Evolutionary conservation across 805 yeast genomes (phyloP).

Genomic region (Lachancea quebecensis): DNA sequence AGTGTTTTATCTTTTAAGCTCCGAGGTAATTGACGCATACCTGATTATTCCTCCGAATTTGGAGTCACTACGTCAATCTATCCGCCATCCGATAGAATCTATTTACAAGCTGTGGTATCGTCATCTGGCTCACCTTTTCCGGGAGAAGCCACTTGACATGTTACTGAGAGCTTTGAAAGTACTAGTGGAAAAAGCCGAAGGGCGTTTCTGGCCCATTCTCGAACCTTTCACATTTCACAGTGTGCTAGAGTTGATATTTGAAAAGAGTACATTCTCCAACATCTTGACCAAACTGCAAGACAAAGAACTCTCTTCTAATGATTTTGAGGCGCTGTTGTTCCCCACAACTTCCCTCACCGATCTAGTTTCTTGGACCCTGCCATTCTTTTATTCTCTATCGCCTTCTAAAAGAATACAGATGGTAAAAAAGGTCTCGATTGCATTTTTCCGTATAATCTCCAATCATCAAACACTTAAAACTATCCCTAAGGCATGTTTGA

Average conservation of each 20-base stretch:
- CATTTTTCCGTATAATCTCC: constrained; percentile 37
- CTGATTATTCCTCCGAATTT: constrained; percentile 27
- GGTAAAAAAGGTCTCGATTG: constrained; percentile 44
- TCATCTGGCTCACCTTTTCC: constrained; percentile 24
- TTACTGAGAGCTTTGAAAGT: constrained; percentile 46
- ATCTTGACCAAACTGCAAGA: constrained; percentile 30
- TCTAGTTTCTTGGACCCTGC: constrained; percentile 49
- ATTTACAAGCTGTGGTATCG: constrained; percentile 31
- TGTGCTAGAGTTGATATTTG: constrained; percentile 52
- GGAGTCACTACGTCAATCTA: constrained; percentile 26
- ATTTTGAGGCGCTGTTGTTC: constrained; percentile 22
- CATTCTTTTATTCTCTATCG: constrained; percentile 39
- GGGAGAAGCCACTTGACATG: constrained; percentile 40
- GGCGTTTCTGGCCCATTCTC: constrained; percentile 48
- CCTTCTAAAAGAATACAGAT: constrained; percentile 47
- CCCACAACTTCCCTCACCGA: constrained; percentile 35
- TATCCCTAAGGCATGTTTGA: constrained; percentile 29
- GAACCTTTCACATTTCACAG: constrained; percentile 50
- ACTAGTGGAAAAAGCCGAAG: constrained; percentile 38
- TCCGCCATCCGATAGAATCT: constrained; percentile 26
- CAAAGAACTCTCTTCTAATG: constrained; percentile 24
- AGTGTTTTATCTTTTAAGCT: constrained; percentile 23
- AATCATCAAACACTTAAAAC: constrained; percentile 20
- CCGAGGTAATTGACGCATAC: constrained; percentile 20
- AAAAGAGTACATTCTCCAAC: constrained; percentile 42